Percentiles rank a stretch among this genome's conserved stretches.
These are phyloP conservation scores for Kwoniella sp. DNA, from an alignment of 768 basidiomycete species.

Conservation along the genomic window DNA sequence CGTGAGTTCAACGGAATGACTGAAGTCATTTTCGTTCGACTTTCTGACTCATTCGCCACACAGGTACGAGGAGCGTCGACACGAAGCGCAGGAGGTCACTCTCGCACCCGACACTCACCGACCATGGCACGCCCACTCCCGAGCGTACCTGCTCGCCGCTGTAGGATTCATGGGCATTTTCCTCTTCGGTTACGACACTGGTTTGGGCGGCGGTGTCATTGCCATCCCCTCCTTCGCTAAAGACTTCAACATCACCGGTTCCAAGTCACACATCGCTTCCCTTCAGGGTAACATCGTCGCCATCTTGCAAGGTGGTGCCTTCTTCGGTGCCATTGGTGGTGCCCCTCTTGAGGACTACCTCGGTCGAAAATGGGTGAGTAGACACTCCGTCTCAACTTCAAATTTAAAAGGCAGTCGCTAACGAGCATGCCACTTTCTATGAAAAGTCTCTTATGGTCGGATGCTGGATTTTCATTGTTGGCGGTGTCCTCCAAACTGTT, in stretches of 20 bases:
- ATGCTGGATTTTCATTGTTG: slow-evolving; percentile 67
- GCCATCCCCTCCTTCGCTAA: slow-evolving; percentile 65
- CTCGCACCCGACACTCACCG: slow-evolving; percentile 18
- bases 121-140: slow-evolving; percentile 41
- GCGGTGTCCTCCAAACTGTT: slow-evolving; percentile 57
- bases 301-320: slow-evolving; percentile 69
- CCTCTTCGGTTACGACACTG: slow-evolving; percentile 70
- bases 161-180: slow-evolving; percentile 47
- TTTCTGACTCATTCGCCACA: background rate
- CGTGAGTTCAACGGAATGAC: slow-evolving; percentile 2
- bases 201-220: slow-evolving; percentile 72
- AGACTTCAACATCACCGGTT: slow-evolving; percentile 64
- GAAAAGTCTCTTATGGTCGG: slow-evolving; percentile 66
- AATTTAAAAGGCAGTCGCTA: too few species aligned
- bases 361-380: slow-evolving; percentile 63
- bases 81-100: slow-evolving; percentile 19
- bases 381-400: too few species aligned
- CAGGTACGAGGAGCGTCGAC: slow-evolving; percentile 10
- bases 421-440: too few species aligned
- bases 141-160: slow-evolving; percentile 38
- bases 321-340: slow-evolving; percentile 74
- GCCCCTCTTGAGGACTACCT: slow-evolving; percentile 55
- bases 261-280: slow-evolving; percentile 59
- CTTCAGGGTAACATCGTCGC: slow-evolving; percentile 82
- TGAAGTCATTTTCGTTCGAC: background rate